Evolutionary conservation across 1,284 basidiomycete genomes (phyloP).

Genomic region (Ceratobasidium sp.): DNA sequence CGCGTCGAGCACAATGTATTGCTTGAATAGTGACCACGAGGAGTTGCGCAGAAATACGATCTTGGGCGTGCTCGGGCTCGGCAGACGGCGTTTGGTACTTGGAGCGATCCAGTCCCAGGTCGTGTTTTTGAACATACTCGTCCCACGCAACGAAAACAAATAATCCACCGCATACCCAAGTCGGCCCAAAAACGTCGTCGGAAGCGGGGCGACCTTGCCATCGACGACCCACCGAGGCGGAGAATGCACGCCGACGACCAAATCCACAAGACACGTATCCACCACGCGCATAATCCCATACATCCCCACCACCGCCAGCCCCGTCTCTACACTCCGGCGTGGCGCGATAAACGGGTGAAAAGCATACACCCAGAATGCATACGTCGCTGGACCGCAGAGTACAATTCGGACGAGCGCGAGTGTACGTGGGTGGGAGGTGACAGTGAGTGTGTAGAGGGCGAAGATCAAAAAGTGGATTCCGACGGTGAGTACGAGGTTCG

Average conservation of each 20-base stretch:
- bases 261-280: constrained; percentile 46
- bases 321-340: constrained; percentile 39
- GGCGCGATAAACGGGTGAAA: constrained; percentile 18
- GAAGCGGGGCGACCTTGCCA: constrained; percentile 40
- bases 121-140: constrained; percentile 46
- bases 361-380: constrained; percentile 34
- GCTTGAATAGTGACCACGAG: constrained; percentile 33
- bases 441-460: constrained; percentile 42
- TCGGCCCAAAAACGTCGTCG: constrained; percentile 41
- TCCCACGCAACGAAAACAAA: constrained; percentile 45
- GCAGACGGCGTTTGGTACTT: constrained; percentile 24
- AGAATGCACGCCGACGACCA: constrained; percentile 32
- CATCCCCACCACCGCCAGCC: constrained; percentile 39
- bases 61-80: constrained; percentile 17
- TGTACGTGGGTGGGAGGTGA: constrained; percentile 30
- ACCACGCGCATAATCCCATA: constrained; percentile 46
- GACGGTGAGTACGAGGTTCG: constrained; percentile 28
- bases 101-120: constrained; percentile 47
- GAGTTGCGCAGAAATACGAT: constrained; percentile 29
- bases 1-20: constrained; percentile 45
- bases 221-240: constrained; percentile 36
- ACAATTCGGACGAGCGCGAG: constrained; percentile 27
- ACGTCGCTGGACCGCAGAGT: constrained; percentile 29
- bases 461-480: constrained; percentile 19
- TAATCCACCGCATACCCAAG: constrained; percentile 47